phyloP scores from a whole-genome alignment of 2,329 filamentous ascomycete species.

The Microdochium bolleyi region DNA sequence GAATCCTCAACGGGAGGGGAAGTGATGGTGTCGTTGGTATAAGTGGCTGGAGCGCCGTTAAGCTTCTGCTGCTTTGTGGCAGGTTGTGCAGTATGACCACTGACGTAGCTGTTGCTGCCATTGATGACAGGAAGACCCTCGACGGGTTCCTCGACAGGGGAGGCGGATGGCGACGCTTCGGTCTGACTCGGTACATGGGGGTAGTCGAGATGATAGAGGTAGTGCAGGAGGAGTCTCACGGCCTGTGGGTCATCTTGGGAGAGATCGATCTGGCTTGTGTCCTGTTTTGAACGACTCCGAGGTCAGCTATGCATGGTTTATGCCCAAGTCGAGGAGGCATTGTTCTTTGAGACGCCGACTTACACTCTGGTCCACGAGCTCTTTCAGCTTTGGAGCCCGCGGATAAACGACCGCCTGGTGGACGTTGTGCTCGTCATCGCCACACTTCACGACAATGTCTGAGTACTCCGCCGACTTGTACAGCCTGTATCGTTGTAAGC shows the following conservation, averaged over 20 bases:
- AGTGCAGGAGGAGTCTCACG: conserved; percentile 7
- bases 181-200: conserved; percentile 1
- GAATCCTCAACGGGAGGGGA: neutral
- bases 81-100: neutral
- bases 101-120: neutral
- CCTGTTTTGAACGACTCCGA: neutral
- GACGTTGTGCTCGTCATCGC: conserved; percentile 6
- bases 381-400: conserved; percentile 2
- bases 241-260: conserved; percentile 7
- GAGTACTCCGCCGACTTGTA: conserved; percentile 5
- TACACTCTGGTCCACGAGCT: neutral
- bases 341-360: neutral
- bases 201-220: conserved; percentile 11
- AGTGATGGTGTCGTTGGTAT: neutral
- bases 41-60: too few species aligned
- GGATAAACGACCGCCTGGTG: conserved; percentile 9
- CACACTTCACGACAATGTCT: conserved; percentile 6
- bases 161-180: neutral
- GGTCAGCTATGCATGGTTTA: neutral
- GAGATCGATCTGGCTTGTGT: conserved; percentile 2
- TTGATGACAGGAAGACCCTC: neutral
- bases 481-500: conserved; percentile 2
- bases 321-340: neutral
- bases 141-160: neutral
- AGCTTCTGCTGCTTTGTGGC: neutral